phyloP scores from a whole-genome alignment of 768 basidiomycete genomes.

The Psilocybe subaeruginosa region DNA sequence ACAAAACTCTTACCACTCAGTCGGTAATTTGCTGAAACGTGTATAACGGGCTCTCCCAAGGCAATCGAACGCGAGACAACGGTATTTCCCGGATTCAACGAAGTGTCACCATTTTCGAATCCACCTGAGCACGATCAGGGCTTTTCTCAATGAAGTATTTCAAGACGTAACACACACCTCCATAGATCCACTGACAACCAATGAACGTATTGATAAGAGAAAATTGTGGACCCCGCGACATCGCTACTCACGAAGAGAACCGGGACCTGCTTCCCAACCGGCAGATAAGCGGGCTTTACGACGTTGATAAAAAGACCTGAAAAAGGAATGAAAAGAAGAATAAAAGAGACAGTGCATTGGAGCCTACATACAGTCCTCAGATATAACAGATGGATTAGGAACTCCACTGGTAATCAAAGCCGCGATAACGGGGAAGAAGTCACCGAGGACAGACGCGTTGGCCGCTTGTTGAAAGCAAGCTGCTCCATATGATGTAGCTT shows the following conservation, averaged over 20 bases:
- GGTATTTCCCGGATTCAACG: slow-evolving; percentile 5
- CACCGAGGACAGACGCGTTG: background rate
- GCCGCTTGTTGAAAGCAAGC: slow-evolving; percentile 13
- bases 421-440: background rate
- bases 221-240: background rate
- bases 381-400: background rate
- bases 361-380: slow-evolving; percentile 6
- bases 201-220: background rate
- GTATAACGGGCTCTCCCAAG: slow-evolving; percentile 12
- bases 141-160: slow-evolving; percentile 6
- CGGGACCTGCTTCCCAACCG: slow-evolving; percentile 10
- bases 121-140: slow-evolving; percentile 7
- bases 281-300: slow-evolving; percentile 6
- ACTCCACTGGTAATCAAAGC: background rate
- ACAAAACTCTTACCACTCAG: slow-evolving; percentile 2
- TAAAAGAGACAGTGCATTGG: background rate
- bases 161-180: slow-evolving; percentile 5
- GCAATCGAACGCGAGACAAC: slow-evolving; percentile 14
- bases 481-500: slow-evolving; percentile 12
- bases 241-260: slow-evolving; percentile 14
- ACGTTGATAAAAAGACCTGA: slow-evolving; percentile 21
- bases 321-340: background rate
- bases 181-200: slow-evolving; percentile 17
- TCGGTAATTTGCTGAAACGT: slow-evolving; percentile 17
- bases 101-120: background rate